Evolutionary conservation across 768 basidiomycete genomes (phyloP), one percentile per base, ranked within the genome.

Genomic region (Mycena epipterygia): DNA sequence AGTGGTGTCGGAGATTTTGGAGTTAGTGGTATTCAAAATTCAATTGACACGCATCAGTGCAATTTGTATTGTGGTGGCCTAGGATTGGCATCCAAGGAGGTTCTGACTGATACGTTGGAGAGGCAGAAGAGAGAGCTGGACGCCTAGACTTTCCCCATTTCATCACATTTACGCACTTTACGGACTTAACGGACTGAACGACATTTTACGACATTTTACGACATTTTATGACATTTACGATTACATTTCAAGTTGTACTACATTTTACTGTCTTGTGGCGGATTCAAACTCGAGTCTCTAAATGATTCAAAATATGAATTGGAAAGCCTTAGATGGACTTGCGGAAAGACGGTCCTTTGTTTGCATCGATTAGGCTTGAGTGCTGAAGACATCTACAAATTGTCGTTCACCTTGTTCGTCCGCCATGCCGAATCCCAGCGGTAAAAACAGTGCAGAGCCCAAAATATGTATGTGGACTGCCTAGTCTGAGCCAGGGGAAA

Each of bases 1-100:
- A 61, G 60, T 19, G 60, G 60, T 0, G 60, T 61, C 33, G 60
- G 60, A 9, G 60, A 61, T 14, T 61, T 61, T 21, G 60, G 60
- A 17, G 32, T 19, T 19, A 17, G 12, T 2, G 46, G 60, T 2
- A 61, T 61, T 23, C 32, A 49, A 19, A 46, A 61, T 17, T 44
- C 46, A 1, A 61, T 61, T 27, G 46, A 61, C 5, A 61, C n/a
- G 13, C 60, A 61, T 33, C 42, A 61, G 16, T 61, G 46, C 46
- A 61, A 46, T 49, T 2, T 61, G 1, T 61, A 48, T 46, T 61
- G 60, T 17, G 7, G 19, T 7, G 60, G 32, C 14, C 32, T 61
- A 2, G 23, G 23, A 17, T 30, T 49, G 33, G 23, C 17, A 13
- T 3, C 46, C 0, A 61, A 37, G 44, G 11, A 30, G 0, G 60